These are phyloP conservation scores for Cadophora sp. DNA, from an alignment of 2,329 filamentous ascomycete genomes.

Conservation along the genomic window DNA sequence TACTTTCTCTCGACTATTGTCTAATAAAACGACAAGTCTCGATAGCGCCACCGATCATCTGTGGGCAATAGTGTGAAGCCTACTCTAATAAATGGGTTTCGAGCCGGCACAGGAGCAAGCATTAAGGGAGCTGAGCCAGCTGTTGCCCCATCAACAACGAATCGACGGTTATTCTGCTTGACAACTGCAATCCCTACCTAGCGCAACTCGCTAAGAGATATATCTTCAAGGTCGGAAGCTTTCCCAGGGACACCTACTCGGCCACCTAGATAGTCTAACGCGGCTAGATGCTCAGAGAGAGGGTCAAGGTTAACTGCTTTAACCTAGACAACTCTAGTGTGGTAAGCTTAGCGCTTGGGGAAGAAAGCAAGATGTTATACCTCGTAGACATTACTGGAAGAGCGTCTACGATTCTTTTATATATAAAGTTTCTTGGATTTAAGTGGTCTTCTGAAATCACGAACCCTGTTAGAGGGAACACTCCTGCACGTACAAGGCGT, in stretches of 20 bases:
- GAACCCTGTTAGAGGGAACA: background rate
- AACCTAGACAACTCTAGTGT: slow-evolving; percentile 1
- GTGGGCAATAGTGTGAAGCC: background rate
- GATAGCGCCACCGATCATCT: background rate
- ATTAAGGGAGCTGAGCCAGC: background rate
- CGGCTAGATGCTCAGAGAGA: background rate
- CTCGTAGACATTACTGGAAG: background rate
- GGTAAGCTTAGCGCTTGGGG: background rate
- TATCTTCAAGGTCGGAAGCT: background rate
- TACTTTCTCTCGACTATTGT: background rate
- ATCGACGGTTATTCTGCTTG: background rate
- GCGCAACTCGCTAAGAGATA: slow-evolving; percentile 3
- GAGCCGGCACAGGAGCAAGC: slow-evolving; percentile 1
- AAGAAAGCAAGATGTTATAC: background rate
- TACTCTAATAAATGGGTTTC: background rate
- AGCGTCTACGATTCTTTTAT: background rate
- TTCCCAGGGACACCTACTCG: slow-evolving; percentile 6
- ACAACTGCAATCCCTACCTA: slow-evolving; percentile 3
- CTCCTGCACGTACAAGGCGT: slow-evolving; percentile 1
- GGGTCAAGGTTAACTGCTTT: slow-evolving; percentile 5
- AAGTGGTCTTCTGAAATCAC: slow-evolving; percentile 8
- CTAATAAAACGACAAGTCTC: background rate
- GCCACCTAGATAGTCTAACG: background rate
- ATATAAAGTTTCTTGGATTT: slow-evolving; percentile 1
- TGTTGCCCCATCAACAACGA: background rate